Evolutionary conservation across 192 early-diverging fungal species (phyloP).

Genomic region (Backusella tarrabulga): DNA sequence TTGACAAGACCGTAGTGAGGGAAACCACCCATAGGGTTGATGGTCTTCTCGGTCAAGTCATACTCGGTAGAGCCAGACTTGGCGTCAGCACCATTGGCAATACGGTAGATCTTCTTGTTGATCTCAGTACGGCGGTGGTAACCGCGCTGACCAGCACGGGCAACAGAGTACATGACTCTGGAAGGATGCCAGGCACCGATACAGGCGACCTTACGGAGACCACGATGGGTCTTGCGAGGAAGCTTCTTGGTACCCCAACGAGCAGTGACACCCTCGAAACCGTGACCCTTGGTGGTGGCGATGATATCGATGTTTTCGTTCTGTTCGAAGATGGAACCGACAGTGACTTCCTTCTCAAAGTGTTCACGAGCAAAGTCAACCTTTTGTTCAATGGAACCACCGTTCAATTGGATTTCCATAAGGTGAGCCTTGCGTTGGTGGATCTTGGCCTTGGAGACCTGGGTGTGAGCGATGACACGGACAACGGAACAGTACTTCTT

Average conservation of each 20-base stretch:
- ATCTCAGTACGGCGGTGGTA: too few species aligned
- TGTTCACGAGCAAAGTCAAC: conserved; percentile 95
- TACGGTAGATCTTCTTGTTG: too few species aligned
- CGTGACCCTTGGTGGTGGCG: conserved; percentile 98
- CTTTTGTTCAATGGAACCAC: conserved; percentile 94
- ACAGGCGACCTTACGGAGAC: too few species aligned
- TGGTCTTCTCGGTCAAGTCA: too few species aligned
- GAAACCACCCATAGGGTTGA: too few species aligned
- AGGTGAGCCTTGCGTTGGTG: conserved; percentile 99
- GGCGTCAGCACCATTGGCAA: too few species aligned
- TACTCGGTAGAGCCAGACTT: too few species aligned
- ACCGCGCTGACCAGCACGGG: too few species aligned
- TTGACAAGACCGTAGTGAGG: too few species aligned
- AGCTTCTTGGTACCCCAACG: conserved; percentile 99
- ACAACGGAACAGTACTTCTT: conserved; percentile 99
- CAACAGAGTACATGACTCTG: too few species aligned
- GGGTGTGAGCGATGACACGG: conserved; percentile 97
- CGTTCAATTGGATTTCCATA: conserved; percentile 99
- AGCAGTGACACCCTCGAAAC: conserved; percentile 98
- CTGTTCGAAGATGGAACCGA: conserved; percentile 91
- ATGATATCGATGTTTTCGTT: conserved; percentile 99
- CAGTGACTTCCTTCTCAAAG: conserved; percentile 95
- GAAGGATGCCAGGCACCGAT: too few species aligned
- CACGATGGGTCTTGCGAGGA: too few species aligned
- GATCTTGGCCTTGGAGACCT: conserved; percentile 92